Base-by-base conservation (phyloP, 2,329 filamentous ascomycete genomes). In the Cryphonectria japonica region DNA sequence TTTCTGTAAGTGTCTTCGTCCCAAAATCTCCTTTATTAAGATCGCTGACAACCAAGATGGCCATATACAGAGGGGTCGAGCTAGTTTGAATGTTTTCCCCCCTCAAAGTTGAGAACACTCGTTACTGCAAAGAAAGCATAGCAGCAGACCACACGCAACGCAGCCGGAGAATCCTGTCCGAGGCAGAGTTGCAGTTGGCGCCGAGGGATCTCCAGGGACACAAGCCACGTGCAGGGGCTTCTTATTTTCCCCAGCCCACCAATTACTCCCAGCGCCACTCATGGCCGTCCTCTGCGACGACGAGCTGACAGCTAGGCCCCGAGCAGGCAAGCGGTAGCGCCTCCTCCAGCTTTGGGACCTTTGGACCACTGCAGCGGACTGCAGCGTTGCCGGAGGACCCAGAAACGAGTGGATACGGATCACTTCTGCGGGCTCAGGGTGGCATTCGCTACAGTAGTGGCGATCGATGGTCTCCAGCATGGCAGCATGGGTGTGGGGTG, bases 151-250 rank as follows among this genome's bases (percentile, higher is more conserved):
- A 26, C 14, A 43, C 43, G 19, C 16, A 39, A 39, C 46, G 14
- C 46, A 50, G 46, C 46, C 66, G 69, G 69, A 71, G n/a, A 65
- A 13, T 68, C 66, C 19, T 67, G 39, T 65, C 66, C 66, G 57
- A 19, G 11, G 37, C 66, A 60, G 39, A 66, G 62, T n/a, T 50
- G 46, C 60, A 22, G 43, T 52, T 60, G 66, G 69, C 69, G 66
- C 69, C 61, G 34, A 22, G 60, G 60, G 60, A 68, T 50, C 50
- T 60, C 66, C 46, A 68, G 66, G 70, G 26, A 70, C 67, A 50
- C 54, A 57, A 43, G 63, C 50, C 37, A 62, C 32, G 32, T 41
- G 54, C 70, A 72, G 70, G 67, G 68, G 64, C 67, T 14, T n/a
- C 3, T 50, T n/a, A 9, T n/a, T 65, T 70, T 9, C 62, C 6